Evolutionary conservation across 1,284 basidiomycete genomes (phyloP).

Genomic region (Exobasidium rhododendri): DNA sequence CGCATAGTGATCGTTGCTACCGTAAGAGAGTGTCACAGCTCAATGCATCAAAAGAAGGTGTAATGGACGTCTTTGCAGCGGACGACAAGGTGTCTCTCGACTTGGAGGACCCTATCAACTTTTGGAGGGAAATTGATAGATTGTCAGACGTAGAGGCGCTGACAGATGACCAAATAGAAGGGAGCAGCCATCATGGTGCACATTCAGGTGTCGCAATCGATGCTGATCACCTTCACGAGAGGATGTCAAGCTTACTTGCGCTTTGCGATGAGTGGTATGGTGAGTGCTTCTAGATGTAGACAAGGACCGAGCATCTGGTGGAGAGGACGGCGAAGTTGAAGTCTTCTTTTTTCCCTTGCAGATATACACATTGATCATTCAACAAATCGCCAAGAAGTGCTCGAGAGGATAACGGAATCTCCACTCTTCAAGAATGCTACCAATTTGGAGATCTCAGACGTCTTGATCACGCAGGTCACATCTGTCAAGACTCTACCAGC

Average conservation of each 20-base stretch:
- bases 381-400: conserved; percentile 34
- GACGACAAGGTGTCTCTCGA: conserved; percentile 20
- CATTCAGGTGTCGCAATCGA: neutral
- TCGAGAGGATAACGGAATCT: conserved; percentile 33
- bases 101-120: conserved; percentile 32
- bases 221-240: conserved; percentile 16
- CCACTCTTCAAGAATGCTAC: conserved; percentile 24
- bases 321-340: too few relatives aligned
- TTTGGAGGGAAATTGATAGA: conserved; percentile 45
- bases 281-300: too few relatives aligned
- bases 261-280: conserved; percentile 38
- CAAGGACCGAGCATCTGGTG: too few relatives aligned
- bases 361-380: conserved; percentile 24
- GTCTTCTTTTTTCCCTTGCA: conserved; percentile 17
- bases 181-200: neutral
- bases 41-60: neutral
- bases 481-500: conserved; percentile 67
- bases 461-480: conserved; percentile 27
- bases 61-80: conserved; percentile 40
- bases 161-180: neutral
- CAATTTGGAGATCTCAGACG: conserved; percentile 28
- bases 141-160: conserved; percentile 24
- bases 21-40: too few relatives aligned
- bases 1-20: too few relatives aligned
- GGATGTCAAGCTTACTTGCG: conserved; percentile 34